These are phyloP conservation scores for Leishmania lainsoni DNA, from an alignment of 208 protist species.

Conservation along the genomic window DNA sequence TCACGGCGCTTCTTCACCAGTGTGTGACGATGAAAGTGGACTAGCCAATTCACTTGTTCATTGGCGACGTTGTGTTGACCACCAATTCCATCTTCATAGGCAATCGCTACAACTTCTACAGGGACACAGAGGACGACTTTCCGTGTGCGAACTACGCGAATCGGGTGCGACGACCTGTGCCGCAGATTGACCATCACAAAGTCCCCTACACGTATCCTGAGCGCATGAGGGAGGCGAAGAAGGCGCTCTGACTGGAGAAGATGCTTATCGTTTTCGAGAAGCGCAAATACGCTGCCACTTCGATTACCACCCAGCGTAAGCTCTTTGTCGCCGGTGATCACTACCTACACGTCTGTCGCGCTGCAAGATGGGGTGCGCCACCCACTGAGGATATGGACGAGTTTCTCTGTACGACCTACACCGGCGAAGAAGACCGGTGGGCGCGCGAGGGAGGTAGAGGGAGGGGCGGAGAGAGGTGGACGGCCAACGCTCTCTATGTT, in stretches of 20 bases:
- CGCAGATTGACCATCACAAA: slow-evolving; percentile 39
- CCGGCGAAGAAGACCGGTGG: background rate
- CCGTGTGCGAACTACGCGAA: slow-evolving; percentile 75
- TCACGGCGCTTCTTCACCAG: slow-evolving; percentile 27
- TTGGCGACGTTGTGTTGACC: slow-evolving; percentile 34
- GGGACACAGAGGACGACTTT: slow-evolving; percentile 89
- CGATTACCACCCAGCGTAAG: slow-evolving; percentile 90
- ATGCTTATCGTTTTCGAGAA: slow-evolving; percentile 93
- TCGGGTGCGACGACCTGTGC: slow-evolving; percentile 49
- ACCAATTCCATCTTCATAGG: slow-evolving; percentile 31
- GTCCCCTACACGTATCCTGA: slow-evolving; percentile 50
- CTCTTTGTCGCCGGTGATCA: slow-evolving; percentile 37
- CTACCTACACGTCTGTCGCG: slow-evolving; percentile 16
- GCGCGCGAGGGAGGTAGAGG: background rate
- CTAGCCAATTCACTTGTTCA: slow-evolving; percentile 32
- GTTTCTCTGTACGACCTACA: background rate
- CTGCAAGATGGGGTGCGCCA: slow-evolving; percentile 22
- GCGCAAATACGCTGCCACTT: slow-evolving; percentile 67
- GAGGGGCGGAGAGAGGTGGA: slow-evolving; percentile 13
- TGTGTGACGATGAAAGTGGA: slow-evolving; percentile 22
- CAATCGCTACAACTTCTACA: slow-evolving; percentile 81
- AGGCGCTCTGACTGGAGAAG: slow-evolving; percentile 66
- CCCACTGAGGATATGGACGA: slow-evolving; percentile 11
- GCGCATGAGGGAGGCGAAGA: slow-evolving; percentile 50
- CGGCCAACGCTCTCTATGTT: slow-evolving; percentile 9